Evolutionary conservation across 1,284 basidiomycete species (phyloP), one percentile per base, ranked within the genome.

Genomic region (Apiotrichum gracile): DNA sequence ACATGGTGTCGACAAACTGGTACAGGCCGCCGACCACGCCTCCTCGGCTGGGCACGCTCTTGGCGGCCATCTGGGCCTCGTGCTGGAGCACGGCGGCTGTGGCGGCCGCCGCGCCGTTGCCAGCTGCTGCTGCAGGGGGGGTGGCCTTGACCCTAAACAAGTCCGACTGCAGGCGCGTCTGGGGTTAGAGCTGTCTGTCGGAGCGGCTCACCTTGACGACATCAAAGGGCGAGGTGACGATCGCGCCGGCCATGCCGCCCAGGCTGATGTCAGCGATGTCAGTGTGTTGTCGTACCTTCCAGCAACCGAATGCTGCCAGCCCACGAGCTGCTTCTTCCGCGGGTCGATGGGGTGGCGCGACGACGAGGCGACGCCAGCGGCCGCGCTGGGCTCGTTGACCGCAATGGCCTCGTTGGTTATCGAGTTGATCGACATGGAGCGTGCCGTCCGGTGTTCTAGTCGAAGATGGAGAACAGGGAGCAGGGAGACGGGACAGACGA

Each of bases 161-260:
- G 74, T 87, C 86, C 0, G 91, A 96, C 76, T 98, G 94, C 12
- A 98, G 78, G 5, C 94, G 85, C 26, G 96, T 99, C 70, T 74
- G 51, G 21, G 26, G 24, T 34, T 27, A 51, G 46, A n/a, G n/a
- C n/a, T n/a, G n/a, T n/a, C 44, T 4, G 12, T 33, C 22, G 27
- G n/a, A 6, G 14, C 2, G 2, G 14, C 64, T 60, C 55, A 72
- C 69, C 77, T 98, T 98, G 63, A 98, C 93, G 26, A 99, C 91
- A 73, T 99, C 94, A 64, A 98, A 92, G 0, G 94, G 94, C 34
- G 91, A 91, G 0, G 94, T 99, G 10, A 97, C 86, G 61, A 96
- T 88, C 12, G 92, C 92, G 41, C 94, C 96, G 68, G 91, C 91
- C 93, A 98, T 97, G 24, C 94, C 94, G 19, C 94, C 96, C 12